Evolutionary conservation across 306 rosid species (phyloP).

Genomic region (Quercus bicolor): DNA sequence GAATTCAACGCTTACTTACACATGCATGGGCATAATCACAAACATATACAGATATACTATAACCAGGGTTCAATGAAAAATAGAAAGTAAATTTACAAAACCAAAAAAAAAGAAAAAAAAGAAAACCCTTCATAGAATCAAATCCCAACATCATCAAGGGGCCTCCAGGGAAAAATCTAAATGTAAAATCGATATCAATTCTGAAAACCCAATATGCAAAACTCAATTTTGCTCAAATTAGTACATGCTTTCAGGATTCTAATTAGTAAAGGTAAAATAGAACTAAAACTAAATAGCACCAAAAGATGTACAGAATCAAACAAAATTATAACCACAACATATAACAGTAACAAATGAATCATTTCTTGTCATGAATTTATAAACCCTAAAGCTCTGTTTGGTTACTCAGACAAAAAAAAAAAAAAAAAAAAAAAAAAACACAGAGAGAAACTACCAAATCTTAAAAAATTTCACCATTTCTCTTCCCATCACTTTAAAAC

Average conservation of each 20-base stretch:
- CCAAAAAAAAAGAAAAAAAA: background rate
- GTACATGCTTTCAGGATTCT: slow-evolving; percentile 16
- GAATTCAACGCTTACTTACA: background rate
- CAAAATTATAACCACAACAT: background rate
- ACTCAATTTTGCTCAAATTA: background rate
- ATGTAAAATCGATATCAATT: background rate
- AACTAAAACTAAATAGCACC: background rate
- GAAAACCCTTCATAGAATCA: background rate
- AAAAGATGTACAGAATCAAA: background rate
- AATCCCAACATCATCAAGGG: background rate
- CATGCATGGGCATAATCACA: slow-evolving; percentile 4
- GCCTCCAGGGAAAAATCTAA: background rate
- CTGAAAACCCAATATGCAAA: background rate
- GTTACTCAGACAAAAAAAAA: background rate
- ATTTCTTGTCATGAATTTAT: background rate
- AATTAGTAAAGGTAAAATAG: background rate
- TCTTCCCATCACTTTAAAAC: background rate
- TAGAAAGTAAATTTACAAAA: background rate
- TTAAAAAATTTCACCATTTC: background rate
- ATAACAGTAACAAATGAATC: background rate
- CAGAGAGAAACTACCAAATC: background rate
- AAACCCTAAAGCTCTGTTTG: background rate
- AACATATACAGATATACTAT: background rate
- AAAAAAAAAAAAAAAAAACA: no score
- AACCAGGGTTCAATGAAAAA: background rate